phyloP scores from a whole-genome alignment of 2,329 filamentous ascomycete species.

The Dactylonectria macrodidyma region DNA sequence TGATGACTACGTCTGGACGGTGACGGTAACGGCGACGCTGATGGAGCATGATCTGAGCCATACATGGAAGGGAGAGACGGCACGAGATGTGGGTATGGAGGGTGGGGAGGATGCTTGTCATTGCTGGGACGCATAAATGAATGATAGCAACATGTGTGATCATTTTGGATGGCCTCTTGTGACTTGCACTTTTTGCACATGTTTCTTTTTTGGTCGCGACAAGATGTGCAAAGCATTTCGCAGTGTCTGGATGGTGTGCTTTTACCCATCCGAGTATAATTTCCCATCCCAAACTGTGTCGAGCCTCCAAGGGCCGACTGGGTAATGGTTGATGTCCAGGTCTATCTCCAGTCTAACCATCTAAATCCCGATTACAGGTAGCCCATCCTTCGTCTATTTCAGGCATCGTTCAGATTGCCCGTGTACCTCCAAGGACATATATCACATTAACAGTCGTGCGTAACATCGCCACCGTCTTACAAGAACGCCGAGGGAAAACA shows the following conservation, averaged over 20 bases:
- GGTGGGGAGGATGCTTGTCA: conserved; percentile 30
- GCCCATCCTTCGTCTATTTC: conserved; percentile 1
- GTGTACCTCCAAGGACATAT: background rate
- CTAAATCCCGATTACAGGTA: conserved; percentile 7
- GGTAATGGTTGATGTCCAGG: background rate
- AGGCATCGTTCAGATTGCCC: conserved; percentile 4
- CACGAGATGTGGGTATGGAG: conserved; percentile 9
- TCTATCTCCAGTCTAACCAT: background rate
- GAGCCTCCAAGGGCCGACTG: background rate
- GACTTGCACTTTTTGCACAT: background rate
- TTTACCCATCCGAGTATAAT: background rate
- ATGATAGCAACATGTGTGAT: conserved; percentile 43
- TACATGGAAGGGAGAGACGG: conserved; percentile 20
- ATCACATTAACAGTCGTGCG: conserved; percentile 14
- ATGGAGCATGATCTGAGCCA: conserved; percentile 26
- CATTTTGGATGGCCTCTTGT: conserved; percentile 2
- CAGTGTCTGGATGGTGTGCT: background rate
- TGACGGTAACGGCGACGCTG: conserved; percentile 10
- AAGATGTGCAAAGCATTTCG: background rate
- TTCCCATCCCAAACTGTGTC: background rate
- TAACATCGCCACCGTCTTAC: conserved; percentile 7
- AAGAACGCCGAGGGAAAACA: conserved; percentile 4
- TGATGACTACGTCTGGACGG: conserved; percentile 14
- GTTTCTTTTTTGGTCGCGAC: background rate
- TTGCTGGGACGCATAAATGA: conserved; percentile 43